Evolutionary conservation across 2,329 filamentous ascomycete genomes (phyloP), one percentile per base, ranked within the genome.

Genomic region (Alternaria triticina): DNA sequence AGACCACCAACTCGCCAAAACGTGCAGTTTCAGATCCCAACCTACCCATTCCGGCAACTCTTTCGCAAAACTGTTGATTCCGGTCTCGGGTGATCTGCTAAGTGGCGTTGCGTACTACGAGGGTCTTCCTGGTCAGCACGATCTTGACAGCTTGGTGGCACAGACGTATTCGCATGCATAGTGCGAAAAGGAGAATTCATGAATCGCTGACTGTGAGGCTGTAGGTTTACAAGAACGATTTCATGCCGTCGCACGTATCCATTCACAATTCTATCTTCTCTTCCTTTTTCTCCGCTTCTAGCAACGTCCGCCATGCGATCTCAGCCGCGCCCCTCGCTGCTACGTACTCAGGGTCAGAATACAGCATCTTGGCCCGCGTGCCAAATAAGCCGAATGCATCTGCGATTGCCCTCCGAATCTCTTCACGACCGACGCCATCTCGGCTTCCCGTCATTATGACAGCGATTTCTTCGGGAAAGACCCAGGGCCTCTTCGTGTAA

Each of bases 31-130:
- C 47, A 65, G 46, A 51, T 61, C 51, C 57, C 62, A 74, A 74
- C 52, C 51, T 74, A 46, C 72, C 65, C 25, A 28, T 65, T 72
- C 7, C 17, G 70, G 71, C 56, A 74, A 64, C n/a, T 65, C 28
- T 17, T 20, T 30, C 15, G 27, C 43, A 61, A 62, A 70, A 65
- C 64, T 61, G 59, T 74, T 50, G 67, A 74, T 69, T 60, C 15
- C 62, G 47, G 64, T 62, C 70, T 67, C 68, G 70, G 67, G 66
- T 69, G 70, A 74, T 74, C 71, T 69, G 61, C 69, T 63, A 65
- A 43, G 66, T 70, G 65, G 71, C 67, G 69, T 30, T 56, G 15
- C 17, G 25, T 23, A 5, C 27, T 49, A 45, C 61, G 52, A 61
- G 57, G 47, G 30, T 61, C 57, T 56, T 57, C 52, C 61, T 30